Percentiles rank a stretch among this genome's conserved stretches.
Evolutionary conservation across 2,329 filamentous ascomycete species (phyloP).

Genomic region (Aspergillus udagawae): DNA sequence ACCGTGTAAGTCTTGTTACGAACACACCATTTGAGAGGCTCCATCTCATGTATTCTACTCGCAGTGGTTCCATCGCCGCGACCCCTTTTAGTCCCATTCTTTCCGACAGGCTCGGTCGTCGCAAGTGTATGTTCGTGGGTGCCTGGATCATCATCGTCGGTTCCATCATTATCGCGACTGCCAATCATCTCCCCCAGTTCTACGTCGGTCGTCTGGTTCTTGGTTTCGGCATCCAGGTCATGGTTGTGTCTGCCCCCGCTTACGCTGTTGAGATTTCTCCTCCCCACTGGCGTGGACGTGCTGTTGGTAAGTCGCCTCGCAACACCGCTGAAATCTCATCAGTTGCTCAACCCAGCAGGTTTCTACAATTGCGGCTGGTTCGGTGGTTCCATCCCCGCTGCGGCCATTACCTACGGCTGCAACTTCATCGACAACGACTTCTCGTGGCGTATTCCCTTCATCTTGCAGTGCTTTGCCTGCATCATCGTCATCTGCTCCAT

Average conservation of each 20-base stretch:
- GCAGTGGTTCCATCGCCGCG: constrained; percentile 38
- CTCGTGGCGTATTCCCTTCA: constrained; percentile 62
- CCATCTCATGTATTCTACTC: background rate
- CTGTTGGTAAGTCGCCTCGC: constrained; percentile 35
- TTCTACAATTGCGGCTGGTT: constrained; percentile 55
- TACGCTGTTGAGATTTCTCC: constrained; percentile 48
- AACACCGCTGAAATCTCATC: background rate
- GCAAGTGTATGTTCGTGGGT: constrained; percentile 45
- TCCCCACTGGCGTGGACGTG: constrained; percentile 50
- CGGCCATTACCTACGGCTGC: constrained; percentile 48
- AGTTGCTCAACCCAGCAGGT: constrained; percentile 14
- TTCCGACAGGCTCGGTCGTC: constrained; percentile 45
- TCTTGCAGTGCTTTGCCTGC: constrained; percentile 62
- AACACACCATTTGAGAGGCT: background rate
- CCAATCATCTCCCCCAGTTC: constrained; percentile 36
- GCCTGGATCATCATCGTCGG: constrained; percentile 45
- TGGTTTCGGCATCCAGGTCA: constrained; percentile 46
- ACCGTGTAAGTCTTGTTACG: constrained; percentile 39
- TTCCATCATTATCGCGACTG: constrained; percentile 41
- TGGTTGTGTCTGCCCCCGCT: constrained; percentile 48
- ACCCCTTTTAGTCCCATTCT: constrained; percentile 42
- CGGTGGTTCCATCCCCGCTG: constrained; percentile 49
- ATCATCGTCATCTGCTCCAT: constrained; percentile 52
- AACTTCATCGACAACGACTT: constrained; percentile 45
- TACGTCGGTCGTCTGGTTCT: constrained; percentile 48